Evolutionary conservation across 306 rosid species (phyloP).

Genomic region (Crotalaria pallida): DNA sequence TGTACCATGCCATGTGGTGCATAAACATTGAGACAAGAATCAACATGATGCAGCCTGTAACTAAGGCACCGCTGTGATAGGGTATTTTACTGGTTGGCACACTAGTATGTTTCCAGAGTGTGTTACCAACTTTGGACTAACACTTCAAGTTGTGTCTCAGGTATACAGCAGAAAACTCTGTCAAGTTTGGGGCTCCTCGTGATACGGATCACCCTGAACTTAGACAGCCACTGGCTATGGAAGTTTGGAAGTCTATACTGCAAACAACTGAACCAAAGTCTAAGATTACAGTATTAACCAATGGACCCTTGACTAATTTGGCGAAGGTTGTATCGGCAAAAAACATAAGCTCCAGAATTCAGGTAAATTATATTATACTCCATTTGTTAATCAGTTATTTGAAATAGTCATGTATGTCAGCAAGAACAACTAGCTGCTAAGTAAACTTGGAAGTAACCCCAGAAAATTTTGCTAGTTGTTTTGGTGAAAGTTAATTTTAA

Average conservation of each 20-base stretch:
- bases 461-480: not conserved
- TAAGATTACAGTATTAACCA: conserved; percentile 69
- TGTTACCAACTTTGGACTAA: not conserved
- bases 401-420: not conserved
- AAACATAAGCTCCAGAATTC: conserved; percentile 50
- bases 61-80: not conserved
- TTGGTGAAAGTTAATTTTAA: not conserved
- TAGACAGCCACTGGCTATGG: conserved; percentile 71
- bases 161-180: conserved; percentile 71
- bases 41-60: not conserved
- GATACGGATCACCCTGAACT: conserved; percentile 77
- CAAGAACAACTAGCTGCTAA: not conserved
- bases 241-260: conserved; percentile 67
- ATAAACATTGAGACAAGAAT: not conserved
- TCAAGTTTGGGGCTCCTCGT: conserved; percentile 60
- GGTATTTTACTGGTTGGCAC: not conserved
- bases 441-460: not conserved
- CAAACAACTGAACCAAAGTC: conserved; percentile 44
- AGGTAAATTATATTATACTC: conserved; percentile 37
- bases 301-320: conserved; percentile 89
- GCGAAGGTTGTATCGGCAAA: conserved; percentile 51
- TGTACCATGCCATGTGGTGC: not conserved
- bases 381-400: not conserved
- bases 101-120: not conserved
- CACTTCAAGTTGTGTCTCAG: conserved; percentile 29